These are phyloP conservation scores for Blastobotrys attinorum DNA, from an alignment of 805 yeast species.

Conservation along the genomic window DNA sequence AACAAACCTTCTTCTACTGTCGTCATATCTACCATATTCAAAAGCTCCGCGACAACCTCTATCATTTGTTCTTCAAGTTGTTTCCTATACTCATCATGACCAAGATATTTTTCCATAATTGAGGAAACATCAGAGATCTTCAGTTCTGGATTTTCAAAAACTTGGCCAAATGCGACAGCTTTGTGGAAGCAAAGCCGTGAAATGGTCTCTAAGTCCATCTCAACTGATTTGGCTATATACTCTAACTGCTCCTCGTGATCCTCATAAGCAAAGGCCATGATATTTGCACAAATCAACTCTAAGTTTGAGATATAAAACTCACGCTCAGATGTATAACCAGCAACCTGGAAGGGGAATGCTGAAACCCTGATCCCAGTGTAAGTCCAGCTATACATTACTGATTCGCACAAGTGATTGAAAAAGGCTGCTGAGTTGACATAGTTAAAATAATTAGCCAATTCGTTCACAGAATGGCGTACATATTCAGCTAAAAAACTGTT, in stretches of 20 bases:
- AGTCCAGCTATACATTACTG: conserved; percentile 9
- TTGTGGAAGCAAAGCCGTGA: background rate
- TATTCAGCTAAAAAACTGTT: background rate
- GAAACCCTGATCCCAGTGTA: background rate
- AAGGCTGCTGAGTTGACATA: background rate
- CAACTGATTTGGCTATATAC: background rate
- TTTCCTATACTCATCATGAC: background rate
- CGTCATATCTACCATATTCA: background rate
- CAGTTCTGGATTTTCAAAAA: too few relatives aligned
- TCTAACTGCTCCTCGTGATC: background rate
- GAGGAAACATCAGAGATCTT: too few relatives aligned
- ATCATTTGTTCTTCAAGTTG: background rate
- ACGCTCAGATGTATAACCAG: conserved; percentile 12
- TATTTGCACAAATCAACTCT: conserved; percentile 5
- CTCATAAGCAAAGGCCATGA: background rate
- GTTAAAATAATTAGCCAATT: background rate
- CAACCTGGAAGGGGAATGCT: conserved; percentile 6
- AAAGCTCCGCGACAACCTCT: background rate
- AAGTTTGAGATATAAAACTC: conserved; percentile 7
- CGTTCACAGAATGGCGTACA: background rate
- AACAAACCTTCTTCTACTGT: too few relatives aligned
- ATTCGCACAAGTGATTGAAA: conserved; percentile 9
- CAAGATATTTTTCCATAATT: background rate
- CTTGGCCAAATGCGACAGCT: conserved; percentile 4
- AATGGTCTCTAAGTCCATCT: background rate